phyloP scores from a whole-genome alignment of 108 stramenopile genomes.

The Skeletonema potamos region DNA sequence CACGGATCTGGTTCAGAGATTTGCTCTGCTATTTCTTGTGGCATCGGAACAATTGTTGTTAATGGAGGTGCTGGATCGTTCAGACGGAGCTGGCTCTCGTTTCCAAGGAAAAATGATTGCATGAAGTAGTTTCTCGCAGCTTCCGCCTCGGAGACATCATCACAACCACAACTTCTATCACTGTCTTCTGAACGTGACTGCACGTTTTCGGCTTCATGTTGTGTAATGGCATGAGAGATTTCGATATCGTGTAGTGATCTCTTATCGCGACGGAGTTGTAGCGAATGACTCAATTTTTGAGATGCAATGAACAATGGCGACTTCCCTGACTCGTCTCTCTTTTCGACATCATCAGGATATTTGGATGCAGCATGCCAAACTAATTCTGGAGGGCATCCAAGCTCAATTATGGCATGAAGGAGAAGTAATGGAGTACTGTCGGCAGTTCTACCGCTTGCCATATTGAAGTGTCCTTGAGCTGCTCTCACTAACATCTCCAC shows the following conservation, averaged over 20 bases:
- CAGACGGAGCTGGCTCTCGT: not conserved
- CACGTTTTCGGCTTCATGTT: not conserved
- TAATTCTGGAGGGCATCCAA: constrained; percentile 22
- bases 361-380: constrained; percentile 29
- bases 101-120: constrained; percentile 13
- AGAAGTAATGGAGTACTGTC: not conserved
- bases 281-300: constrained; percentile 5
- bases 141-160: not conserved
- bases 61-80: not conserved
- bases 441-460: not conserved
- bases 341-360: constrained; percentile 15
- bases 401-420: constrained; percentile 19
- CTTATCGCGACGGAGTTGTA: not conserved
- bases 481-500: constrained; percentile 25
- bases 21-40: not conserved
- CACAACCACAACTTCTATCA: too few species aligned
- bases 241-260: not conserved
- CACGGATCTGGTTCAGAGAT: not conserved
- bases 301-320: constrained; percentile 21
- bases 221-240: not conserved
- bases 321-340: constrained; percentile 13
- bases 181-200: not conserved
- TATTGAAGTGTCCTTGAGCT: constrained; percentile 12
- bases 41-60: not conserved
- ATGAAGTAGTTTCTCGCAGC: not conserved